Percentiles rank a stretch among this genome's conserved stretches.
phyloP scores from a whole-genome alignment of 331 rosid genomes.

The Spiraea crenata region DNA sequence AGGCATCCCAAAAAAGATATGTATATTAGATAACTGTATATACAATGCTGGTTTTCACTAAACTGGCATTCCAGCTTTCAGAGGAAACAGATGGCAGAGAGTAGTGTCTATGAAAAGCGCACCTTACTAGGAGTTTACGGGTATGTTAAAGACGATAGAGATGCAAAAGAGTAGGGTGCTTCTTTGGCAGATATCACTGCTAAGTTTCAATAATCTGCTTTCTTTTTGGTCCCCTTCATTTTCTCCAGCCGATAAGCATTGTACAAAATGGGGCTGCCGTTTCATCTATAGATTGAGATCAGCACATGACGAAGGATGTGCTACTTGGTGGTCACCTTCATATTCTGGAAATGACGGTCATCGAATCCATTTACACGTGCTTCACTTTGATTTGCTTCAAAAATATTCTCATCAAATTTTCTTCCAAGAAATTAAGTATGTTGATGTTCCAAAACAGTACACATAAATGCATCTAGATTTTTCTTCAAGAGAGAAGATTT shows the following conservation, averaged over 20 bases:
- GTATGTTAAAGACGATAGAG: no score
- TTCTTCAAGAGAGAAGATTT: slow-evolving; percentile 48
- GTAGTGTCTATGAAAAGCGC: no score
- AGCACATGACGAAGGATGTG: slow-evolving; percentile 13
- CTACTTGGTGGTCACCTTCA: slow-evolving; percentile 25
- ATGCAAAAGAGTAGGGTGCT: no score
- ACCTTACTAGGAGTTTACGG: no score
- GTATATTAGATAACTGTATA: background rate
- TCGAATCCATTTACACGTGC: slow-evolving; percentile 29
- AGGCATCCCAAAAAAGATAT: background rate
- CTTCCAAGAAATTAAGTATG: slow-evolving; percentile 15
- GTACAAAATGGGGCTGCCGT: slow-evolving; percentile 22
- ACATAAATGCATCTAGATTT: slow-evolving; percentile 42
- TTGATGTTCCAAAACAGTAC: slow-evolving; percentile 21
- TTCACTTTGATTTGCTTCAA: slow-evolving; percentile 21
- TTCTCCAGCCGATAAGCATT: slow-evolving; percentile 20
- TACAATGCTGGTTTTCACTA: background rate
- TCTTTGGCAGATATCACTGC: no score
- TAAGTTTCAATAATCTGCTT: background rate
- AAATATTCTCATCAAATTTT: slow-evolving; percentile 21
- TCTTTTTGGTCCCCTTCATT: slow-evolving; percentile 25
- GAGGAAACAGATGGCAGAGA: background rate
- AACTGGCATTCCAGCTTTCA: background rate
- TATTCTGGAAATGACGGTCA: slow-evolving; percentile 15
- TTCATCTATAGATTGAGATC: slow-evolving; percentile 20